A percentile compares a stretch with the other conserved stretches of the same genome.
phyloP scores from a whole-genome alignment of 2,329 filamentous ascomycete species.

The Aspergillus brasiliensis region DNA sequence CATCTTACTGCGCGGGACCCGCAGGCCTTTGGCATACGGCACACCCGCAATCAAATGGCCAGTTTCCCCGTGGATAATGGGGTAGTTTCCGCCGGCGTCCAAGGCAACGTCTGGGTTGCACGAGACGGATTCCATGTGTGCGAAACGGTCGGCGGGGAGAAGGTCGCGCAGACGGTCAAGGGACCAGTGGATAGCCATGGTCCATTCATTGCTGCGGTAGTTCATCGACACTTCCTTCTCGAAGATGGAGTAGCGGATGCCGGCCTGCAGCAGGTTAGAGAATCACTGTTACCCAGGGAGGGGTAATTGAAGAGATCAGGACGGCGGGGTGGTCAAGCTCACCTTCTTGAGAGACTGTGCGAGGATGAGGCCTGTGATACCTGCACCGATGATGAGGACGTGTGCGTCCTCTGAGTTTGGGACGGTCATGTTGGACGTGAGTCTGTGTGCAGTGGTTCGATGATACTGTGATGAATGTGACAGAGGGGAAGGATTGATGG shows the following conservation, averaged over 20 bases:
- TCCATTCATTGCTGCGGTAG: slow-evolving; percentile 16
- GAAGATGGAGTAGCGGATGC: slow-evolving; percentile 11
- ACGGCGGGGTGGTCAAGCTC: neutral
- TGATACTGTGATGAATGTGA: neutral
- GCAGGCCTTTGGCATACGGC: slow-evolving; percentile 7
- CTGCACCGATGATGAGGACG: slow-evolving; percentile 10
- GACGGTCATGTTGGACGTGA: neutral
- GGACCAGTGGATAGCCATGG: slow-evolving; percentile 14
- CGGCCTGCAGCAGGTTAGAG: neutral
- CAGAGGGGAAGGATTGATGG: neutral
- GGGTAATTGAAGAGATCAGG: too few species aligned
- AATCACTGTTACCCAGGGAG: too few species aligned
- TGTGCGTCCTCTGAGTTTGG: neutral
- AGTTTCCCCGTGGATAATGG: slow-evolving; percentile 11
- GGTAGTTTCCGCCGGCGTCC: slow-evolving; percentile 3
- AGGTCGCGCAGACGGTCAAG: slow-evolving; percentile 4
- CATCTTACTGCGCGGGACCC: slow-evolving; percentile 11
- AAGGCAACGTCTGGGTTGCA: slow-evolving; percentile 7
- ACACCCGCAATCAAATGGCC: slow-evolving; percentile 5
- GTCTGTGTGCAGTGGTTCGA: neutral
- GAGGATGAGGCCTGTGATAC: slow-evolving; percentile 10
- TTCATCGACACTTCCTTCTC: slow-evolving; percentile 9
- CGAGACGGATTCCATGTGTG: neutral
- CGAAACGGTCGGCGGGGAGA: neutral
- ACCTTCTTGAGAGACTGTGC: slow-evolving; percentile 8